phyloP scores from a whole-genome alignment of 2,329 filamentous ascomycete genomes.

The Chaetomium globosum region DNA sequence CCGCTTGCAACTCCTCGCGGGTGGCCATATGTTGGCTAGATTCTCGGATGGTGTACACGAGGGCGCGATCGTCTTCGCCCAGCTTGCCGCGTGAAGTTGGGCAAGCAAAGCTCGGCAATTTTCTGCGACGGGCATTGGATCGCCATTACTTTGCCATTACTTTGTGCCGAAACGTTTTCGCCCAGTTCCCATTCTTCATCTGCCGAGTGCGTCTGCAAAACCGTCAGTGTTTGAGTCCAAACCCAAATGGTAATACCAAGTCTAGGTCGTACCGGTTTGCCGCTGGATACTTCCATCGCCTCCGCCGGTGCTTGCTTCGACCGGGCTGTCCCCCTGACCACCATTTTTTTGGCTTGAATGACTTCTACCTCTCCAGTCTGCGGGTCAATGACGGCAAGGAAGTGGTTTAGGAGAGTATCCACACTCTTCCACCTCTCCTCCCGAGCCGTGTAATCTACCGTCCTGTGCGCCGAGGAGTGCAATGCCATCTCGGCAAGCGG shows the following conservation, averaged over 20 bases:
- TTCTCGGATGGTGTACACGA: slow-evolving; percentile 65
- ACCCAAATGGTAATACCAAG: neutral
- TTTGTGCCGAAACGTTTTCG: slow-evolving; percentile 80
- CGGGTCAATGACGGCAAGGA: slow-evolving; percentile 66
- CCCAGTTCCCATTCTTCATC: slow-evolving; percentile 70
- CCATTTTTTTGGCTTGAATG: slow-evolving; percentile 66
- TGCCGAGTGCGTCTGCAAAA: slow-evolving; percentile 58
- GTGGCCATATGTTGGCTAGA: slow-evolving; percentile 68
- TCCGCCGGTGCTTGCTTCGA: slow-evolving; percentile 56
- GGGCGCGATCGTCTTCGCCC: slow-evolving; percentile 58
- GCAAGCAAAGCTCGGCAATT: slow-evolving; percentile 69
- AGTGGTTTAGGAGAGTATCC: slow-evolving; percentile 60
- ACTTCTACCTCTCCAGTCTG: slow-evolving; percentile 61
- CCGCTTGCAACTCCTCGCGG: slow-evolving; percentile 65
- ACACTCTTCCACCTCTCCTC: slow-evolving; percentile 51
- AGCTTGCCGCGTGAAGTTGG: slow-evolving; percentile 50
- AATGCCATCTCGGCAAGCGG: slow-evolving; percentile 55
- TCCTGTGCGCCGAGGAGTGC: slow-evolving; percentile 60
- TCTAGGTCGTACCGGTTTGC: slow-evolving; percentile 43
- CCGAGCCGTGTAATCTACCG: slow-evolving; percentile 61
- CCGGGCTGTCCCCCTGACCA: slow-evolving; percentile 60
- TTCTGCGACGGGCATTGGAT: slow-evolving; percentile 67
- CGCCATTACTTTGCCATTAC: slow-evolving; percentile 78
- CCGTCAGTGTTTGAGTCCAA: slow-evolving; percentile 33
- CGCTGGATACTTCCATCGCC: slow-evolving; percentile 46